Conservation (phyloP, 2,329 filamentous ascomycete genomes). For the Penicillium sp. region DNA sequence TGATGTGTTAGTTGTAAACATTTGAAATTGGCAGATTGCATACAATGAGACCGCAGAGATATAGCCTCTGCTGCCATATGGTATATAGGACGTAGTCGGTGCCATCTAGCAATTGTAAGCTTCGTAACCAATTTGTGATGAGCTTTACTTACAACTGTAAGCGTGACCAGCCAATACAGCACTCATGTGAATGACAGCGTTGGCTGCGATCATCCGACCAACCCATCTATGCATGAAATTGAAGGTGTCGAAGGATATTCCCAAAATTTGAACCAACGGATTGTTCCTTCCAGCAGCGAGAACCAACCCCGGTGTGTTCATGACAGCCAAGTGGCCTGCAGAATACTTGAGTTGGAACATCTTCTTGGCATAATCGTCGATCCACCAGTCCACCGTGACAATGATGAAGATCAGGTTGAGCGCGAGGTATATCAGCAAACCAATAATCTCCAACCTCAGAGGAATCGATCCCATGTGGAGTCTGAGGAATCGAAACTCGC, state of each 20-base stretch:
- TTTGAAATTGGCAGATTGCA: conserved; percentile 34
- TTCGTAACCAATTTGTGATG: not conserved
- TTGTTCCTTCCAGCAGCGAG: conserved; percentile 90
- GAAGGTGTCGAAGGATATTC: conserved; percentile 91
- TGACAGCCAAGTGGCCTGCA: conserved; percentile 74
- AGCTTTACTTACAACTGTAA: conserved; percentile 17
- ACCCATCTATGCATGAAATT: conserved; percentile 85
- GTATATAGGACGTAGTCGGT: conserved; percentile 52
- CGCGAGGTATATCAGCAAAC: conserved; percentile 64
- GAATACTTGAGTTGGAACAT: conserved; percentile 67
- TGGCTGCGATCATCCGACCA: conserved; percentile 68
- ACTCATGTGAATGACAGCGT: conserved; percentile 66
- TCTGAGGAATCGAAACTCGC: conserved; percentile 65
- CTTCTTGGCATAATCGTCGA: conserved; percentile 25
- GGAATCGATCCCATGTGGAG: conserved; percentile 73
- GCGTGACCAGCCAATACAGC: conserved; percentile 27
- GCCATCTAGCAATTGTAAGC: conserved; percentile 40
- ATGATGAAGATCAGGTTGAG: conserved; percentile 73
- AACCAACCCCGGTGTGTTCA: conserved; percentile 86
- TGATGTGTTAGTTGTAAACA: conserved; percentile 5
- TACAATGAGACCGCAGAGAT: conserved; percentile 33
- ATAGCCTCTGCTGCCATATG: conserved; percentile 32
- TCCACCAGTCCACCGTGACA: conserved; percentile 36
- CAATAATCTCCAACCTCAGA: conserved; percentile 69
- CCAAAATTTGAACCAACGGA: conserved; percentile 74